Evolutionary conservation across 83 land plant species (phyloP).

Genomic region (Picea mariana): DNA sequence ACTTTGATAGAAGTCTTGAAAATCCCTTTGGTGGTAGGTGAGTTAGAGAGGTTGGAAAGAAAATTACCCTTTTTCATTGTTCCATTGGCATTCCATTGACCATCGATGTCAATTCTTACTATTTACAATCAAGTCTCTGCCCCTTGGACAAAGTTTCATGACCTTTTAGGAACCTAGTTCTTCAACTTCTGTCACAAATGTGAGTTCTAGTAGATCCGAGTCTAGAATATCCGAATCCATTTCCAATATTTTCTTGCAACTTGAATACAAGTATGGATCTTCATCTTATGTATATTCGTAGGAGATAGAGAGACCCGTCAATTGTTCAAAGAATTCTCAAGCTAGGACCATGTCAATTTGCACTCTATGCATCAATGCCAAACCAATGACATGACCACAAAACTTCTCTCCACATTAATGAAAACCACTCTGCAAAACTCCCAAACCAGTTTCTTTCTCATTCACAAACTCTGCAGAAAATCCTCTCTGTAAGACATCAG

Average conservation of each 20-base stretch:
- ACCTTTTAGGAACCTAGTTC: slow-evolving; percentile 59
- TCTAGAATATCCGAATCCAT: slow-evolving; percentile 73
- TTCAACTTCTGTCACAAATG: slow-evolving; percentile 76
- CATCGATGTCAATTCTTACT: slow-evolving; percentile 64
- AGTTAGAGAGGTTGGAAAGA: too few relatives aligned
- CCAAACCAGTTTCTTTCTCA: slow-evolving; percentile 95
- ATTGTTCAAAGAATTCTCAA: slow-evolving; percentile 70
- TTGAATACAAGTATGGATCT: slow-evolving; percentile 69
- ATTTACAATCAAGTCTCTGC: slow-evolving; percentile 58
- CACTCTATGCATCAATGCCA: too few relatives aligned
- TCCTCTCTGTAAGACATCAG: slow-evolving; percentile 61
- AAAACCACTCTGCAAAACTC: slow-evolving; percentile 91
- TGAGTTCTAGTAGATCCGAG: slow-evolving; percentile 80
- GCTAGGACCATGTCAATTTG: slow-evolving; percentile 69
- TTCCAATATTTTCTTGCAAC: slow-evolving; percentile 79
- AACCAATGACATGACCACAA: slow-evolving; percentile 52
- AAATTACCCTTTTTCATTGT: too few relatives aligned
- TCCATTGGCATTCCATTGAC: too few relatives aligned
- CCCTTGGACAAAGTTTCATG: slow-evolving; percentile 75
- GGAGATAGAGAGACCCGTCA: slow-evolving; percentile 55
- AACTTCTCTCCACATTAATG: slow-evolving; percentile 75
- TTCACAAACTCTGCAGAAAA: slow-evolving; percentile 82
- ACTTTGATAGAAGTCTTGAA: too few relatives aligned
- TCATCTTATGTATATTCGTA: slow-evolving; percentile 83
- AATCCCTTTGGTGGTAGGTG: too few relatives aligned